Conservation (phyloP, 2,329 filamentous ascomycete genomes). For the Phialophora chinensis region DNA sequence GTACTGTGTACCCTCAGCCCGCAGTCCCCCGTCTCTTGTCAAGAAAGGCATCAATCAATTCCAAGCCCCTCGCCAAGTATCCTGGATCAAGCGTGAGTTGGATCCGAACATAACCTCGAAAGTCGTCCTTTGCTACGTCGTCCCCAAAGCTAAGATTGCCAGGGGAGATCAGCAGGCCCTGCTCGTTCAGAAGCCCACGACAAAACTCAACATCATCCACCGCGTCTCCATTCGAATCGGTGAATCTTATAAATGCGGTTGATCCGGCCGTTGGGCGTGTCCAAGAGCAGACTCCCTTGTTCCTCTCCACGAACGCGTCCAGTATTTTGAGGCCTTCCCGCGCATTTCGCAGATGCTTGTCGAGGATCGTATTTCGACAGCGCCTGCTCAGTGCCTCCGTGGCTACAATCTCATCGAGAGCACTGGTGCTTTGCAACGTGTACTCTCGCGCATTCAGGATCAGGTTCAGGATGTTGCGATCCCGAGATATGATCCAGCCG, state of each 20-base stretch:
- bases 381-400: conserved; percentile 71
- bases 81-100: conserved; percentile 31
- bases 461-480: conserved; percentile 65
- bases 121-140: conserved; percentile 13
- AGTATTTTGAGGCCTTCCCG: conserved; percentile 69
- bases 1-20: neutral
- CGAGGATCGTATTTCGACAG: conserved; percentile 67
- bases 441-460: conserved; percentile 75
- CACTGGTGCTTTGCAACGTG: conserved; percentile 82
- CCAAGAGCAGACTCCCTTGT: conserved; percentile 67
- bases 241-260: conserved; percentile 76
- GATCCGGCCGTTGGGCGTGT: conserved; percentile 77
- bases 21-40: conserved; percentile 5
- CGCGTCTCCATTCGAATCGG: conserved; percentile 58
- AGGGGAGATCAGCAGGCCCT: conserved; percentile 75
- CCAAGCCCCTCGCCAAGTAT: conserved; percentile 26
- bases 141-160: conserved; percentile 74
- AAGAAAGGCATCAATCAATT: conserved; percentile 28
- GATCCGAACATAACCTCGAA: conserved; percentile 34
- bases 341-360: conserved; percentile 69
- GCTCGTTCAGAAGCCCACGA: conserved; percentile 68
- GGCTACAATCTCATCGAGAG: conserved; percentile 79
- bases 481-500: conserved; percentile 81
- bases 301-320: conserved; percentile 68
- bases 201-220: conserved; percentile 77